These are phyloP conservation scores for Oryza nivara DNA, from an alignment of 176 grass and related monocot genomes.

Conservation along the genomic window DNA sequence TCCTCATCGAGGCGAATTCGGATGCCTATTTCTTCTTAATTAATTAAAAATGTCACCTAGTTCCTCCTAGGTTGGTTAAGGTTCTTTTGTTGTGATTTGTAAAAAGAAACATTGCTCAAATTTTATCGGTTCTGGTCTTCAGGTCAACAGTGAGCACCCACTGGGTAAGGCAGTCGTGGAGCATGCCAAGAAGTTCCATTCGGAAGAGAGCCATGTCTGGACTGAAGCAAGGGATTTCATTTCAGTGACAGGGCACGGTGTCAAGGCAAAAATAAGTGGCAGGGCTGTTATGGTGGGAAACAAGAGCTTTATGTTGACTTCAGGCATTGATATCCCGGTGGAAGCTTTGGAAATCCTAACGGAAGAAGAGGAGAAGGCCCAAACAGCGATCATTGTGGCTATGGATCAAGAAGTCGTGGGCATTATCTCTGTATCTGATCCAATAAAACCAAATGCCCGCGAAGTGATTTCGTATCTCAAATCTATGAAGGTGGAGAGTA, in stretches of 20 bases:
- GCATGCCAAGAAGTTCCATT: slow-evolving; percentile 64
- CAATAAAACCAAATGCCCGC: slow-evolving; percentile 69
- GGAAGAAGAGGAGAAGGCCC: slow-evolving; percentile 76
- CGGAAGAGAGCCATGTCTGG: slow-evolving; percentile 65
- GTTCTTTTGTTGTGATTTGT: background rate
- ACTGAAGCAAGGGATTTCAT: slow-evolving; percentile 77
- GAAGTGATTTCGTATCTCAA: slow-evolving; percentile 80
- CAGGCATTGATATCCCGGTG: slow-evolving; percentile 52
- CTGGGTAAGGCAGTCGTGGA: slow-evolving; percentile 80
- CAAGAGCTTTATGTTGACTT: slow-evolving; percentile 79
- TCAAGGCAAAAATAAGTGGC: slow-evolving; percentile 57
- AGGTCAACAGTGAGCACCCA: slow-evolving; percentile 97
- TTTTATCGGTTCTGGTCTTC: slow-evolving; percentile 13
- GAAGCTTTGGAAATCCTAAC: slow-evolving; percentile 73
- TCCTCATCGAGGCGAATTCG: too few species aligned
- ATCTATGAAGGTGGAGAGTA: slow-evolving; percentile 88
- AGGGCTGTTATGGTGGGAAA: slow-evolving; percentile 73
- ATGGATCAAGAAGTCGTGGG: slow-evolving; percentile 67
- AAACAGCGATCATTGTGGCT: slow-evolving; percentile 77
- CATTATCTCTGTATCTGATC: slow-evolving; percentile 87
- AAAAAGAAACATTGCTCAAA: background rate
- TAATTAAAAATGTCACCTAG: too few species aligned
- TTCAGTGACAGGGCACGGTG: slow-evolving; percentile 78
- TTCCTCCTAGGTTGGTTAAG: too few species aligned
- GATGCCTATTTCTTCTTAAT: too few species aligned